A percentile compares a stretch with the other conserved stretches of the same genome.
Evolutionary conservation across 495 filamentous ascomycete species (phyloP).

Genomic region (Chlorociboria aeruginascens): DNA sequence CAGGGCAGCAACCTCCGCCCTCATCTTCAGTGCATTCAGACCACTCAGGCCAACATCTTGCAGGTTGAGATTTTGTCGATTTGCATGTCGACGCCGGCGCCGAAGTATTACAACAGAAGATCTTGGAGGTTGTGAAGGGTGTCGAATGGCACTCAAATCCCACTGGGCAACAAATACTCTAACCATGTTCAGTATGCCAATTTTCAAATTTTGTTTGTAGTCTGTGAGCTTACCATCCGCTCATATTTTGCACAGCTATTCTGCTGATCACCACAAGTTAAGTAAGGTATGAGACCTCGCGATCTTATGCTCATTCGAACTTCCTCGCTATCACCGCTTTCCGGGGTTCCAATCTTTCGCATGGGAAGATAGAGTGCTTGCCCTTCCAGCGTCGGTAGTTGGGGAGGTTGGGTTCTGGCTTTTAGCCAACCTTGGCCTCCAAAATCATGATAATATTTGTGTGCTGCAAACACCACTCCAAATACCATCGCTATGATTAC

Average conservation of each 20-base stretch:
- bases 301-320: neutral
- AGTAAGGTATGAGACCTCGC: constrained; percentile 9
- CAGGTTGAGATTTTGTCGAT: neutral
- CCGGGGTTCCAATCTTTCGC: constrained; percentile 1
- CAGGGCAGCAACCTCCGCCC: constrained; percentile 13
- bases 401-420: neutral
- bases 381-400: neutral
- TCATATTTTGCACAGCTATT: constrained; percentile 11
- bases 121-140: constrained; percentile 4
- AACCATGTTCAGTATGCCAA: neutral
- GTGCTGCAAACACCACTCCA: constrained; percentile 8
- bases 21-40: constrained; percentile 6
- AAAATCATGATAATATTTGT: constrained; percentile 8
- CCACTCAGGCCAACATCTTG: constrained; percentile 6
- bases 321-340: neutral
- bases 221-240: constrained; percentile 7
- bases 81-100: constrained; percentile 1
- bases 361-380: constrained; percentile 6
- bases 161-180: constrained; percentile 18
- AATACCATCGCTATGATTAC: constrained; percentile 1
- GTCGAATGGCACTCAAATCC: constrained; percentile 2
- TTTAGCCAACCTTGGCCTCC: constrained; percentile 12
- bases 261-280: constrained; percentile 13
- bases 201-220: neutral
- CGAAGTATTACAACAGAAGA: constrained; percentile 16